A percentile compares a stretch with the other conserved stretches of the same genome.
phyloP scores from a whole-genome alignment of 2,329 filamentous ascomycete genomes.

The Lachnellula cervina region DNA sequence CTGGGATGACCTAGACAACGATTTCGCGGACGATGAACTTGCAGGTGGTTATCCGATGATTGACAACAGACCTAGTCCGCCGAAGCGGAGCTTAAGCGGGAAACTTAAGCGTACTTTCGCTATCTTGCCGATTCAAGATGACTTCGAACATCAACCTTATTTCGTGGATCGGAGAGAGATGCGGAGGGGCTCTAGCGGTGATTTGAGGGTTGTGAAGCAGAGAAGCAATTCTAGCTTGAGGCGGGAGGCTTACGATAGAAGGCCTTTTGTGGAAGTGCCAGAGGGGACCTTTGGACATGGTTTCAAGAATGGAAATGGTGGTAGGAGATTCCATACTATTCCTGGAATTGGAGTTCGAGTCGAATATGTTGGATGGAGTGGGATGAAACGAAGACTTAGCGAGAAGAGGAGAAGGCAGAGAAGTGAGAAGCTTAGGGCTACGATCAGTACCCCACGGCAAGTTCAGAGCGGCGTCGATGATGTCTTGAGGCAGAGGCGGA shows the following conservation, averaged over 20 bases:
- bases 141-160: slow-evolving; percentile 34
- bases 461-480: slow-evolving; percentile 30
- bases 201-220: slow-evolving; percentile 51
- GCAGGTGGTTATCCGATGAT: slow-evolving; percentile 39
- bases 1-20: slow-evolving; percentile 37
- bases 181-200: slow-evolving; percentile 54
- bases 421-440: slow-evolving; percentile 52
- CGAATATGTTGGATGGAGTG: slow-evolving; percentile 45
- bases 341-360: slow-evolving; percentile 40
- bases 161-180: slow-evolving; percentile 53
- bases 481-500: slow-evolving; percentile 22
- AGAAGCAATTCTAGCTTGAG: slow-evolving; percentile 38
- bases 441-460: slow-evolving; percentile 53
- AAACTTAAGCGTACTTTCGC: slow-evolving; percentile 50
- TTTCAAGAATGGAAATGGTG: slow-evolving; percentile 29
- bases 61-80: slow-evolving; percentile 43
- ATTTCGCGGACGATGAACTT: slow-evolving; percentile 27
- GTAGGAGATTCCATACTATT: slow-evolving; percentile 22
- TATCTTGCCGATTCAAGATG: slow-evolving; percentile 49
- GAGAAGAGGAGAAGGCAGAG: slow-evolving; percentile 56
- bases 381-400: slow-evolving; percentile 50
- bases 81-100: slow-evolving; percentile 45
- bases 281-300: slow-evolving; percentile 25
- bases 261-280: slow-evolving; percentile 6
- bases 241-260: slow-evolving; percentile 15